These are phyloP conservation scores for Penicillium canescens DNA, from an alignment of 495 filamentous ascomycete genomes.

Conservation along the genomic window DNA sequence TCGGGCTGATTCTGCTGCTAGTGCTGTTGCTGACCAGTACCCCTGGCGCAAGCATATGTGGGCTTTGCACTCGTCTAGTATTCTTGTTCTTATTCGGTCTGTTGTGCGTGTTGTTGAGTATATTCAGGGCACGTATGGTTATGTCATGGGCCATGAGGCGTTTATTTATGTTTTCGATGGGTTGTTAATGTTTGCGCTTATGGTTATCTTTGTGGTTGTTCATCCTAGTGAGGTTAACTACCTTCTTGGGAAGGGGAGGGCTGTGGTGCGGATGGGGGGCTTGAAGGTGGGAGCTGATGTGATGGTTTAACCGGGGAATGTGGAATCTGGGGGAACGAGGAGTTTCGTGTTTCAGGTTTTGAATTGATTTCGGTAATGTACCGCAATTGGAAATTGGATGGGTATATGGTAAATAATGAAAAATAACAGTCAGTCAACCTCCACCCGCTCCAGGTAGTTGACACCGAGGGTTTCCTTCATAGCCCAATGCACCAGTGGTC, in stretches of 20 bases:
- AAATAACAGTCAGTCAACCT: neutral
- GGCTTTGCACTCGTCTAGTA: constrained; percentile 52
- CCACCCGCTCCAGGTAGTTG: constrained; percentile 21
- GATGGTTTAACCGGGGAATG: neutral
- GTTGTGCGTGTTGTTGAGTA: constrained; percentile 66
- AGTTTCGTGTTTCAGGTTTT: neutral
- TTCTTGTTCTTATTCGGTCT: constrained; percentile 60
- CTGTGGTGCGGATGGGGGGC: constrained; percentile 21
- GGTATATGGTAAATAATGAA: constrained; percentile 1
- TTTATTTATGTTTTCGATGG: constrained; percentile 65
- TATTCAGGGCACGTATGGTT: constrained; percentile 52
- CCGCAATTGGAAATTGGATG: neutral
- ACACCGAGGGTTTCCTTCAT: constrained; percentile 37
- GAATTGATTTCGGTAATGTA: neutral
- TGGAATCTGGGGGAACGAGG: constrained; percentile 4
- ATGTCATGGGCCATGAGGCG: constrained; percentile 54
- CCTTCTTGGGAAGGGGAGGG: constrained; percentile 18
- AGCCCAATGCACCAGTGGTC: constrained; percentile 33
- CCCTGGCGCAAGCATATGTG: constrained; percentile 54
- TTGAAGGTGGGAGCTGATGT: constrained; percentile 13
- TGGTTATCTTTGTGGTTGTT: constrained; percentile 48
- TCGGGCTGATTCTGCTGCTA: constrained; percentile 15
- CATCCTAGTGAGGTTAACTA: constrained; percentile 32
- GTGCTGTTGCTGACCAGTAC: constrained; percentile 13
- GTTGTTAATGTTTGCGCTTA: constrained; percentile 54